Evolutionary conservation across 164 flowering plant genomes (phyloP), one percentile per base, ranked within the genome.

Genomic region (Brasenia schreberi): DNA sequence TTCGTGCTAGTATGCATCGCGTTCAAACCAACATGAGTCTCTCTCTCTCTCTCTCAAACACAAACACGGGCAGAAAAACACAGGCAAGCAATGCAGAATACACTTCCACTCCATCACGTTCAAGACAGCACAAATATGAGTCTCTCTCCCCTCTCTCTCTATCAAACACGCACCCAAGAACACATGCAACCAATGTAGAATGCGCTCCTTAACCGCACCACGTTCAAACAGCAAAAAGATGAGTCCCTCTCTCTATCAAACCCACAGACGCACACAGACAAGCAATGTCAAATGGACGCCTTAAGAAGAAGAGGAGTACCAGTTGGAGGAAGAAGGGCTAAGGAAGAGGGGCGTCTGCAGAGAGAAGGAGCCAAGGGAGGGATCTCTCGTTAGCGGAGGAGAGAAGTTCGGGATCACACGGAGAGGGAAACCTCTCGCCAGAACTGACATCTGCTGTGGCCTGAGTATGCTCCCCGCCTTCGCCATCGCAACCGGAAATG

Each of bases 371-470:
- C 92, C 94, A 63, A 83, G 70, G 3, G 39, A 33, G 39, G 39
- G 39, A 33, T 33, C 39, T 23, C 27, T 23, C 27, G 27, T 23
- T 12, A 45, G 53, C 7, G 89, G 53, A 1, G 93, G 86, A n/a
- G 81, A 75, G 67, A 64, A 77, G 18, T 86, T 80, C 44, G 97
- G 97, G n/a, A 90, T 76, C 62, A 93, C 63, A 3, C 92, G 92
- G 19, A 90, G 76, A 33, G 98, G 98, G 62, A 90, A 90, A 5
- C 94, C 92, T 63, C 69, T 72, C 23, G 82, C 44, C 27, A 90
- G 64, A 14, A 87, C 39, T 0, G 87, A 74, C 56, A 93, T 77
- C 67, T 93, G 98, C 73, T 87, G 89, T 18, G 78, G 62, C 59
- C 98, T 75, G 43, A 83, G 83, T 19, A 71, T 78, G 61, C 79